These are phyloP conservation scores for Fraxinus latifolia DNA, from an alignment of 305 asterid genomes.

Conservation along the genomic window DNA sequence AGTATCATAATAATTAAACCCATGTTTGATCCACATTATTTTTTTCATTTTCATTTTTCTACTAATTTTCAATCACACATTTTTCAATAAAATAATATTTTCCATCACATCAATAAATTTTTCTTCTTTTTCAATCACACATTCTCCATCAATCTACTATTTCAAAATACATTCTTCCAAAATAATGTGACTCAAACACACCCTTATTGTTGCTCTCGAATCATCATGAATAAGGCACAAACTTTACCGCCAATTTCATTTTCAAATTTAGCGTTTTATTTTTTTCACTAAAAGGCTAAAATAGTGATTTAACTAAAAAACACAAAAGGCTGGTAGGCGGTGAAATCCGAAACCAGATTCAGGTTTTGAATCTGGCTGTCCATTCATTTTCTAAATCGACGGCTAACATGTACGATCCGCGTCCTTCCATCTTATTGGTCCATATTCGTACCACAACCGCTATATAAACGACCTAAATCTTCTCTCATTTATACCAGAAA, in stretches of 20 bases:
- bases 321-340: not conserved
- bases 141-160: too few species aligned
- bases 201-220: too few species aligned
- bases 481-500: not conserved
- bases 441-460: not conserved
- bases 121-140: too few species aligned
- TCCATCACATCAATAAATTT: too few species aligned
- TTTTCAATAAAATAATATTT: too few species aligned
- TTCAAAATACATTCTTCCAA: too few species aligned
- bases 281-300: not conserved
- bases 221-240: not conserved
- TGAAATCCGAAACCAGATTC: not conserved
- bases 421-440: constrained; percentile 6
- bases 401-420: not conserved
- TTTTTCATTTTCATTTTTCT: too few species aligned
- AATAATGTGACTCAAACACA: too few species aligned
- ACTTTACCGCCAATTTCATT: not conserved
- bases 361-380: not conserved
- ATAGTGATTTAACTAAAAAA: not conserved
- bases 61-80: too few species aligned
- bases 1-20: too few species aligned
- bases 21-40: too few species aligned
- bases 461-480: not conserved
- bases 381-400: not conserved
- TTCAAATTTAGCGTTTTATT: not conserved